Base-by-base conservation (phyloP, 1,284 basidiomycete genomes). In the Tylopilus sp. region DNA sequence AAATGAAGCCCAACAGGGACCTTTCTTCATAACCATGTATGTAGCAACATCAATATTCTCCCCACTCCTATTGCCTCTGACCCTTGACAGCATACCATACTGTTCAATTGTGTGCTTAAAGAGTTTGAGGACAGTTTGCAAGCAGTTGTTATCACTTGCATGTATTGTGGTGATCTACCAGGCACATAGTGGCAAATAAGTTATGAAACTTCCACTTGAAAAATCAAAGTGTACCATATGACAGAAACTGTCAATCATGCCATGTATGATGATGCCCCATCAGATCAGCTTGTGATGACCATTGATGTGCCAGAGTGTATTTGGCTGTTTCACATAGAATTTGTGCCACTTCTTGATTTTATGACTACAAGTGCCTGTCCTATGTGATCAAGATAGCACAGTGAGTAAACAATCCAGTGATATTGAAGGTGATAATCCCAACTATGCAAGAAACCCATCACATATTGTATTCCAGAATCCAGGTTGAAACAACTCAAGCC, bases 191-290 rank as follows among this genome's bases (percentile, higher is more conserved):
- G 27, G 13, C 6, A 52, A 52, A 12, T 41, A 6, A 27, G 4
- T 19, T 23, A 48, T 19, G n/a, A 34, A n/a, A n/a, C n/a, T n/a
- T n/a, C n/a, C n/a, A n/a, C n/a, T n/a, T n/a, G n/a, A n/a, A n/a
- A n/a, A n/a, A n/a, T n/a, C n/a, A 45, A 9, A 33, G 25, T 75
- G 27, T 64, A 86, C 82, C 33, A 71, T 81, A 3, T 78, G 48
- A 64, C 76, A 81, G 64, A 78, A 84, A 0, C 85, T 83, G 76
- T 88, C 84, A 41, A 83, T 76, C 8, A 82, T 48, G 0, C 84
- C 85, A 76, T 88, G 86, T 23, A 88, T 82, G 0, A 87, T 83
- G 61, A 87, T 80, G 0, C 84, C 84, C 84, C 83, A 88, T 0
- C 50, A 48, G 19, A 88, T 87, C 0, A 87, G 73, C 68, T 87